A percentile compares a stretch with the other conserved stretches of the same genome.
Conservation (phyloP, 2,329 filamentous ascomycete genomes). For the Phoma sp. region DNA sequence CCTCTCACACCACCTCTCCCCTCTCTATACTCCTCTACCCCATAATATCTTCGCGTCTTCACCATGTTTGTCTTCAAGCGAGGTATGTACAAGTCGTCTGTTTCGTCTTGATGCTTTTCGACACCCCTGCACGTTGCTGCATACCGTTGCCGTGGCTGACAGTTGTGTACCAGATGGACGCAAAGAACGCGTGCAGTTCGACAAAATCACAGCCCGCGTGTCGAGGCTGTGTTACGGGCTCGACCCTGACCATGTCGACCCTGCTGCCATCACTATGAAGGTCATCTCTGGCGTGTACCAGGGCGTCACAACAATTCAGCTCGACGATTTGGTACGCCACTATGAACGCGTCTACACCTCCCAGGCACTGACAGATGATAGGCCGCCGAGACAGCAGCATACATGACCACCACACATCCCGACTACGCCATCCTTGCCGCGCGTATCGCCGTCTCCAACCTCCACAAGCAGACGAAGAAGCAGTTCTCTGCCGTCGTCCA, state of each 20-base stretch:
- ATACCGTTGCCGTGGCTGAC: conserved; percentile 37
- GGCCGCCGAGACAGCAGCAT: conserved; percentile 98
- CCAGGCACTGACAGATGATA: conserved; percentile 50
- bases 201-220: conserved; percentile 99
- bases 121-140: conserved; percentile 23
- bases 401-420: conserved; percentile 99
- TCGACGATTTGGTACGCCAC: conserved; percentile 87
- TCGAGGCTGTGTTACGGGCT: conserved; percentile 97
- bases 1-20: conserved; percentile 26
- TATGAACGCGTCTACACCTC: conserved; percentile 22
- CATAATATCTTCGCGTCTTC: conserved; percentile 32
- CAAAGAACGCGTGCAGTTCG: conserved; percentile 99
- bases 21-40: conserved; percentile 38
- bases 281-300: conserved; percentile 99
- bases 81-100: conserved; percentile 41
- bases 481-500: conserved; percentile 96
- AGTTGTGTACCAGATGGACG: conserved; percentile 76
- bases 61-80: conserved; percentile 54
- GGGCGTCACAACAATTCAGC: conserved; percentile 93
- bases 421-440: conserved; percentile 99
- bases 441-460: conserved; percentile 97
- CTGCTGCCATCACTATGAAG: conserved; percentile 97
- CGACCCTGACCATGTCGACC: conserved; percentile 93
- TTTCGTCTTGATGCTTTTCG: conserved; percentile 17
- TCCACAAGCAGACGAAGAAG: conserved; percentile 99